These are phyloP conservation scores for Cladosporium velox DNA, from an alignment of 2,329 filamentous ascomycete genomes.

Conservation along the genomic window DNA sequence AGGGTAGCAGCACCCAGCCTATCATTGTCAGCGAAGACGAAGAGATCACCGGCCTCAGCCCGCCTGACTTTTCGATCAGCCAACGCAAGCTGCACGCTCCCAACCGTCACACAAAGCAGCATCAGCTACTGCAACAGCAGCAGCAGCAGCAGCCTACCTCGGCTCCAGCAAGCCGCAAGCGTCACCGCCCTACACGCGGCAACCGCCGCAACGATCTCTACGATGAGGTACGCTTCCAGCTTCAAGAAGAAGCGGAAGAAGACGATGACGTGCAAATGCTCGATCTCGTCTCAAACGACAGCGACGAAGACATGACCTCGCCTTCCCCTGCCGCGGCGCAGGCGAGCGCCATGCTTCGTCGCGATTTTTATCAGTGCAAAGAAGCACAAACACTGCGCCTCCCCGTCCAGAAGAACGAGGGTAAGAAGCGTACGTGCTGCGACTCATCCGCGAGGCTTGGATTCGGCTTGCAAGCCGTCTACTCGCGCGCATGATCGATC, in stretches of 20 bases:
- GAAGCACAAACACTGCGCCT: slow-evolving; percentile 28
- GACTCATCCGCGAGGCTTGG: slow-evolving; percentile 25
- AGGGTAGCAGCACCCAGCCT: slow-evolving; percentile 30
- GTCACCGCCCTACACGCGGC: slow-evolving; percentile 33
- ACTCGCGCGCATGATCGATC: slow-evolving; percentile 11
- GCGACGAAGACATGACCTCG: slow-evolving; percentile 26
- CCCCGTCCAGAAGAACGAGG: slow-evolving; percentile 36
- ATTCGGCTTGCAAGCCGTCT: slow-evolving; percentile 10
- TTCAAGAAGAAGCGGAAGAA: slow-evolving; percentile 34
- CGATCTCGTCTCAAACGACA: slow-evolving; percentile 23
- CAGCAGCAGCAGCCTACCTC: slow-evolving; percentile 18
- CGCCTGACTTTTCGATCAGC: slow-evolving; percentile 36
- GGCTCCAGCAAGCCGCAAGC: slow-evolving; percentile 34
- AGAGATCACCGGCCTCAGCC: slow-evolving; percentile 37
- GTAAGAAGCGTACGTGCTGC: slow-evolving; percentile 39
- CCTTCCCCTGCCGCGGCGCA: slow-evolving; percentile 32
- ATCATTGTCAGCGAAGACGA: slow-evolving; percentile 32
- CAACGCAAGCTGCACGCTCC: slow-evolving; percentile 36
- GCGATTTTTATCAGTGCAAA: slow-evolving; percentile 25
- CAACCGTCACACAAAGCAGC: slow-evolving; percentile 36
- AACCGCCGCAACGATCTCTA: slow-evolving; percentile 37
- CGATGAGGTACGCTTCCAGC: slow-evolving; percentile 38
- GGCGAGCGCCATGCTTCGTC: slow-evolving; percentile 31
- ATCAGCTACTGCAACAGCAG: slow-evolving; percentile 18
- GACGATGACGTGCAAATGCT: slow-evolving; percentile 32